A percentile compares a stretch with the other conserved stretches of the same genome.
These are phyloP conservation scores for Penicillium concentricum DNA, from an alignment of 2,329 filamentous ascomycete species.

Conservation along the genomic window DNA sequence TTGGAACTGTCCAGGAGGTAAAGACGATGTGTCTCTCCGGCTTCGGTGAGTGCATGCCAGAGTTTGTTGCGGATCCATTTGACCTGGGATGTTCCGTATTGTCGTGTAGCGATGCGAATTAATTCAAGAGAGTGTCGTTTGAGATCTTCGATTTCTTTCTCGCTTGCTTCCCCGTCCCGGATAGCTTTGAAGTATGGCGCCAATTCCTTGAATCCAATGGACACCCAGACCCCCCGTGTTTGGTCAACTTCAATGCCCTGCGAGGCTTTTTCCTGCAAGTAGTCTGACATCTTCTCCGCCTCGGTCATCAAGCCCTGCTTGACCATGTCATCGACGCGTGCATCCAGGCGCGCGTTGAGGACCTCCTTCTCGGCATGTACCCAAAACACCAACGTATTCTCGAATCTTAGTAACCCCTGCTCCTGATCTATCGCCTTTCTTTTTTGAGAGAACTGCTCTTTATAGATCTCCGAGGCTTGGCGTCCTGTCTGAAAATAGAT, in stretches of 20 bases:
- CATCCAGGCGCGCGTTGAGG: slow-evolving; percentile 69
- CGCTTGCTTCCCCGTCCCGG: slow-evolving; percentile 23
- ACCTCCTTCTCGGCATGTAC: slow-evolving; percentile 70
- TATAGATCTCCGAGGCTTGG: slow-evolving; percentile 82
- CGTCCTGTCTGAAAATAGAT: slow-evolving; percentile 83
- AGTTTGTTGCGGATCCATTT: slow-evolving; percentile 86
- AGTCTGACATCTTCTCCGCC: slow-evolving; percentile 54
- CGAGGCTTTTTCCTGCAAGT: slow-evolving; percentile 46
- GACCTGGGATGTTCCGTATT: slow-evolving; percentile 81
- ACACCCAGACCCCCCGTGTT: slow-evolving; percentile 88
- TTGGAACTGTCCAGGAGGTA: slow-evolving; percentile 82
- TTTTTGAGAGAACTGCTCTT: slow-evolving; percentile 61
- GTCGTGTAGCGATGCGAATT: slow-evolving; percentile 78
- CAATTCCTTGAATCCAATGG: slow-evolving; percentile 94
- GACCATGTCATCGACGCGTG: slow-evolving; percentile 82
- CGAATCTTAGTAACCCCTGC: slow-evolving; percentile 47
- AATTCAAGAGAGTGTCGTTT: slow-evolving; percentile 64
- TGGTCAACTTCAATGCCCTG: slow-evolving; percentile 63
- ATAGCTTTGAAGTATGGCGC: slow-evolving; percentile 64
- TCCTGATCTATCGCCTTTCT: slow-evolving; percentile 23
- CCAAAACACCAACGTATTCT: slow-evolving; percentile 74
- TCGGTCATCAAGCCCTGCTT: slow-evolving; percentile 63
- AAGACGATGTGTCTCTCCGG: slow-evolving; percentile 56
- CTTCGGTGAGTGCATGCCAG: slow-evolving; percentile 63
- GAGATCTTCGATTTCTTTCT: slow-evolving; percentile 53